Evolutionary conservation across 148 eudicot species (phyloP).

Genomic region (Silene uniflora): DNA sequence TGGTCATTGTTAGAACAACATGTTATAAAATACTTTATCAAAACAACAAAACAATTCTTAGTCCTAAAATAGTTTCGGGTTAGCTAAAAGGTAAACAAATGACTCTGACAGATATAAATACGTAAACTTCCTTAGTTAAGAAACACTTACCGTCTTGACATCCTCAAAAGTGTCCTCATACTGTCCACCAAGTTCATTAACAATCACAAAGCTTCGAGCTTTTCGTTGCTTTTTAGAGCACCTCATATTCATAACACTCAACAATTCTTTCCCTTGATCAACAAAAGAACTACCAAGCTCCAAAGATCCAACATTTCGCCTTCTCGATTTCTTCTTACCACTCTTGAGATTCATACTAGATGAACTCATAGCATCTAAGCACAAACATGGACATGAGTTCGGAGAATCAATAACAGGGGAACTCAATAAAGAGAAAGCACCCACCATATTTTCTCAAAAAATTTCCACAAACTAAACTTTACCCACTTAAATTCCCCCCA

Average conservation of each 20-base stretch:
- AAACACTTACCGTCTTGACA: constrained; percentile 64
- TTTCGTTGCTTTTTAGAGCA: constrained; percentile 41
- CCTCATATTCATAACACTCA: constrained; percentile 26
- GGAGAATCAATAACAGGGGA: constrained; percentile 63
- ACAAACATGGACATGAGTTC: constrained; percentile 57
- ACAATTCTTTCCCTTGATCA: constrained; percentile 27
- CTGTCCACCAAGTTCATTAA: constrained; percentile 68
- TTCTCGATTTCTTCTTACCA: constrained; percentile 18
- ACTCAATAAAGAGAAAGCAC: constrained; percentile 58
- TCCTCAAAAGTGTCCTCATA: constrained; percentile 87
- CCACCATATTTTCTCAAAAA: constrained; percentile 53
- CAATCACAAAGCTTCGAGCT: constrained; percentile 46
- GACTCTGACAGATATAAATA: too few relatives aligned
- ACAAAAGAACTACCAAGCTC: constrained; percentile 33
- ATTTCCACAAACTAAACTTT: constrained; percentile 8
- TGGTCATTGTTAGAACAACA: too few relatives aligned
- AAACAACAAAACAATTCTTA: neutral
- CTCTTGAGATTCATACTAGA: constrained; percentile 37
- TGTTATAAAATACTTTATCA: too few relatives aligned
- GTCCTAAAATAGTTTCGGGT: neutral
- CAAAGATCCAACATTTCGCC: constrained; percentile 20
- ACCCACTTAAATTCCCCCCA: constrained; percentile 22
- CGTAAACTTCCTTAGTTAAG: neutral
- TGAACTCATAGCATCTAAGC: constrained; percentile 53
- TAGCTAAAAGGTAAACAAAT: too few relatives aligned